Evolutionary conservation across 2,329 filamentous ascomycete genomes (phyloP).

Genomic region (Ophiostoma populinum): DNA sequence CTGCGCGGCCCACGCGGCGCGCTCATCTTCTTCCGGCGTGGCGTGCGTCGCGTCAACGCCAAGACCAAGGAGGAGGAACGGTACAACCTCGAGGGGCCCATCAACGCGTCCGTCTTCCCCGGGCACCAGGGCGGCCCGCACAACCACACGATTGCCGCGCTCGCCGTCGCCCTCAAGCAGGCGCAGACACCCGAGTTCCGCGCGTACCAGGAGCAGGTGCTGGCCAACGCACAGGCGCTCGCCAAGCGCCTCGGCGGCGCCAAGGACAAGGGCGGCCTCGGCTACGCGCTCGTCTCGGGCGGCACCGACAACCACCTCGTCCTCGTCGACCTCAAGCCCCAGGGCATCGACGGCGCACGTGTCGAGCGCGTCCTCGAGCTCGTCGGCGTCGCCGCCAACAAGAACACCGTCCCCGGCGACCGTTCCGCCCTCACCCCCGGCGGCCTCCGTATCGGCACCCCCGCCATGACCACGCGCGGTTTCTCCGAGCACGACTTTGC

Average conservation of each 20-base stretch:
- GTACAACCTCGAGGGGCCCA: constrained; percentile 83
- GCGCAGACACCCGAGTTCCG: constrained; percentile 79
- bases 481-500: constrained; percentile 79
- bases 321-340: constrained; percentile 76
- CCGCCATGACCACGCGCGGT: constrained; percentile 95
- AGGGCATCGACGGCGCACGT: constrained; percentile 71
- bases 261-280: constrained; percentile 60
- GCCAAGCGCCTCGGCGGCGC: constrained; percentile 46
- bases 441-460: constrained; percentile 83
- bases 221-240: constrained; percentile 81
- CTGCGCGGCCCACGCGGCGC: constrained; percentile 87
- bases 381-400: constrained; percentile 93
- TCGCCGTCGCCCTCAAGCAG: constrained; percentile 89
- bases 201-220: constrained; percentile 77
- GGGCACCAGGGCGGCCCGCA: constrained; percentile 96
- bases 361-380: constrained; percentile 84
- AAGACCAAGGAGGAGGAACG: constrained; percentile 74
- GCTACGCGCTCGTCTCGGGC: constrained; percentile 79
- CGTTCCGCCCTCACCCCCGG: constrained; percentile 85
- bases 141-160: constrained; percentile 96
- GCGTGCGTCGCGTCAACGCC: constrained; percentile 62
- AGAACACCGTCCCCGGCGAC: constrained; percentile 96
- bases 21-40: constrained; percentile 97
- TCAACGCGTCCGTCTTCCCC: constrained; percentile 94
- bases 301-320: constrained; percentile 97